Base-by-base conservation (phyloP, 1,284 basidiomycete genomes). In the Boletellus sp. region DNA sequence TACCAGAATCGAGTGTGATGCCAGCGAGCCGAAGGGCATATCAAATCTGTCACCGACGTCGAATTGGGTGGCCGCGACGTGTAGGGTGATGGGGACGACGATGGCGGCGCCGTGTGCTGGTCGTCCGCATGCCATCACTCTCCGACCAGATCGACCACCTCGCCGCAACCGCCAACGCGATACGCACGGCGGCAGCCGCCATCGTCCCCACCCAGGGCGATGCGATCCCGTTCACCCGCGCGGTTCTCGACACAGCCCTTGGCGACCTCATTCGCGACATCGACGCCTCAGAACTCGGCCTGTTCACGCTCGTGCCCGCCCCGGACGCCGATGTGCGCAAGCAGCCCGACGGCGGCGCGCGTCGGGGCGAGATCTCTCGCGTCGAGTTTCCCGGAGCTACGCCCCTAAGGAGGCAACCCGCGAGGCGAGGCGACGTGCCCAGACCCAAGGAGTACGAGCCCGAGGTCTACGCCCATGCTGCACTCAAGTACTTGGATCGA, bases 181-280 rank as follows among this genome's bases (percentile, higher is more conserved):
- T 77, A 25, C 58, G 63, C 27, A 37, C 63, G 0, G 63, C 59
- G 19, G 67, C 72, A 0, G 40, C 55, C 3, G 56, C 56, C 25
- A 44, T 61, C 34, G 32, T 49, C 3, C 48, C 56, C 41, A 50
- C 53, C 26, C 22, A 50, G 1, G 51, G 50, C 46, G 44, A 56
- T 27, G 50, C 68, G 2, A 69, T 71, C 3, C 67, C 77, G 56
- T 62, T 82, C 80, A 78, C 82, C 6, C 69, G 65, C 43, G 84
- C 87, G 2, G 74, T 87, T 11, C 77, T 89, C 21, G 54, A 73
- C 23, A 75, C 79, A 0, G 66, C 74, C 40, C 74, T 89, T 9
- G 80, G 81, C 36, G 81, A 88, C 56, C 78, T 88, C 49, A 86
- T 88, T 49, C 83, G 85, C 55, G 86, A 89, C 56, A 72, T 82